Evolutionary conservation across 352 stramenopile genomes (phyloP).

Genomic region (Pythium brachiatum): DNA sequence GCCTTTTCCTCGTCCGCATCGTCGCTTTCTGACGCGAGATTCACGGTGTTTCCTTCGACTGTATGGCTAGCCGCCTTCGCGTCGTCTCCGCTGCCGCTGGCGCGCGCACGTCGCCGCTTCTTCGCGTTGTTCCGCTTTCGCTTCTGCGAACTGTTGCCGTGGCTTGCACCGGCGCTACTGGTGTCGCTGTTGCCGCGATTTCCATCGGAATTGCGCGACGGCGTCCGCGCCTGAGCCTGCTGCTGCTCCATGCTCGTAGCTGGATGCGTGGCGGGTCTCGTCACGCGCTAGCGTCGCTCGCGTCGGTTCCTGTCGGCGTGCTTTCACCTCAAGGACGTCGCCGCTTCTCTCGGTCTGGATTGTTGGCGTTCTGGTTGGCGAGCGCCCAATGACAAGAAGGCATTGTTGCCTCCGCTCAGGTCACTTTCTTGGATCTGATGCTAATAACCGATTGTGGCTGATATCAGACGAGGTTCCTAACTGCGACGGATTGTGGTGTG

Average conservation of each 20-base stretch:
- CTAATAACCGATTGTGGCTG: background rate
- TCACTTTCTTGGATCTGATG: background rate
- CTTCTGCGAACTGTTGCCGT: slow-evolving; percentile 18
- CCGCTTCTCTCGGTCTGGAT: background rate
- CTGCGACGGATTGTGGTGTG: background rate
- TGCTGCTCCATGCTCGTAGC: background rate
- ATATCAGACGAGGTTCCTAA: background rate
- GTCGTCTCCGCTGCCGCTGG: background rate
- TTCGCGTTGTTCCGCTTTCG: slow-evolving; percentile 21
- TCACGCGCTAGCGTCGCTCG: background rate
- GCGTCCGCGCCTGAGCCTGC: background rate
- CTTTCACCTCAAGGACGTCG: background rate
- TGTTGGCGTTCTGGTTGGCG: slow-evolving; percentile 3
- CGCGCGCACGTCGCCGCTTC: slow-evolving; percentile 10
- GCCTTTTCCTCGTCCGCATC: background rate
- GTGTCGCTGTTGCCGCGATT: background rate
- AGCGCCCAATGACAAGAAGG: slow-evolving; percentile 1
- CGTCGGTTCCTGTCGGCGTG: background rate
- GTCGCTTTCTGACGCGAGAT: background rate
- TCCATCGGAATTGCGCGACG: background rate
- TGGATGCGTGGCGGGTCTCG: background rate
- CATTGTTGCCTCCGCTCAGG: background rate
- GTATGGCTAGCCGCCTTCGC: background rate
- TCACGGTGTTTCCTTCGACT: background rate
- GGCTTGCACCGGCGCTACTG: background rate